These are phyloP conservation scores for Candolleomyces aberdarensis DNA, from an alignment of 768 basidiomycete genomes.

Conservation along the genomic window DNA sequence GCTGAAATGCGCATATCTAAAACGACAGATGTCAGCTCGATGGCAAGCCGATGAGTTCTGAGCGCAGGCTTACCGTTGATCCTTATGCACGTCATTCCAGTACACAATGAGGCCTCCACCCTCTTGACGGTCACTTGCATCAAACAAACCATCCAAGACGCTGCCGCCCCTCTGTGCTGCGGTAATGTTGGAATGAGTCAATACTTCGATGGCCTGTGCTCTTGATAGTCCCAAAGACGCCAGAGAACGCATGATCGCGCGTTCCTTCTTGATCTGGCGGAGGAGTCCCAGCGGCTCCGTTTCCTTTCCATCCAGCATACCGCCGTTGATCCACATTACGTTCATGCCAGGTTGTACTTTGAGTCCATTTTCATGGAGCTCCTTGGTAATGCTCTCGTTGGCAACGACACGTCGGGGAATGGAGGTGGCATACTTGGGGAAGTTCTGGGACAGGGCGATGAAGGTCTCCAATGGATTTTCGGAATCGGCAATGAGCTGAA, in stretches of 20 bases:
- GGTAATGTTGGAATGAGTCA: constrained; percentile 63
- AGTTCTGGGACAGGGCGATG: constrained; percentile 75
- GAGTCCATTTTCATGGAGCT: constrained; percentile 55
- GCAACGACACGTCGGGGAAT: constrained; percentile 67
- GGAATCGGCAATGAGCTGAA: constrained; percentile 71
- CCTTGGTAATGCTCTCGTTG: constrained; percentile 46
- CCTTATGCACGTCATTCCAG: constrained; percentile 92
- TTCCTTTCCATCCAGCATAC: constrained; percentile 55
- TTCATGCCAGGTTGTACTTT: constrained; percentile 52
- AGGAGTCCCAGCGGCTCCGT: constrained; percentile 71
- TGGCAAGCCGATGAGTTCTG: not conserved
- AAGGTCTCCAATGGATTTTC: constrained; percentile 52
- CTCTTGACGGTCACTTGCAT: constrained; percentile 85
- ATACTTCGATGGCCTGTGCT: constrained; percentile 64
- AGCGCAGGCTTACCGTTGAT: constrained; percentile 51
- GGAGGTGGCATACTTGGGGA: constrained; percentile 79
- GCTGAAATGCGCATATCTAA: constrained; percentile 51
- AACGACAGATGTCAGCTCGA: not conserved
- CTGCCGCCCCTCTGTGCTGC: constrained; percentile 45
- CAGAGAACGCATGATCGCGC: constrained; percentile 55
- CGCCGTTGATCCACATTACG: constrained; percentile 82
- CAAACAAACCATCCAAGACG: constrained; percentile 73
- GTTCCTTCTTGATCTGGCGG: constrained; percentile 71
- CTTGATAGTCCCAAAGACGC: constrained; percentile 60
- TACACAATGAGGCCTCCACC: constrained; percentile 72